Evolutionary conservation across 2,329 filamentous ascomycete species (phyloP).

Genomic region (Pestalotiopsis sp.): DNA sequence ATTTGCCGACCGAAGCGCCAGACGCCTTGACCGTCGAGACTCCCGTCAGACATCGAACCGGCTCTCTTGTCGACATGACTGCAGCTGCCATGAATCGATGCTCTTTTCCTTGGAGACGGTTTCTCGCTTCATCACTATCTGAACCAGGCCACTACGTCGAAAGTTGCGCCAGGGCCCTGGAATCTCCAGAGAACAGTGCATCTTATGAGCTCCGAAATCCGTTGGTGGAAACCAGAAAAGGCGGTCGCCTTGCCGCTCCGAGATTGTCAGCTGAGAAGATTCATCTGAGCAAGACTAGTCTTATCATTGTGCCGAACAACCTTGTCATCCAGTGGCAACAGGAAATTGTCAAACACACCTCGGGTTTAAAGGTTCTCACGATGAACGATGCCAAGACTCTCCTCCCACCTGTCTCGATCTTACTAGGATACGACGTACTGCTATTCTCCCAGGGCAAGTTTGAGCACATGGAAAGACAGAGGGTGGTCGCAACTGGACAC

Average conservation of each 20-base stretch:
- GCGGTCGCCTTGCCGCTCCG: constrained; percentile 36
- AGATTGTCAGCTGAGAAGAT: constrained; percentile 49
- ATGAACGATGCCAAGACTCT: constrained; percentile 53
- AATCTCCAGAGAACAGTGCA: constrained; percentile 51
- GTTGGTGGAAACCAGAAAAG: constrained; percentile 41
- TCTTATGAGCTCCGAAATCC: constrained; percentile 53
- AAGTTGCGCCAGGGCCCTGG: constrained; percentile 58
- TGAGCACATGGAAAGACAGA: constrained; percentile 59
- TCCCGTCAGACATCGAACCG: constrained; percentile 41
- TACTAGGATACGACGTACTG: constrained; percentile 74
- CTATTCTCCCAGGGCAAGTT: constrained; percentile 77
- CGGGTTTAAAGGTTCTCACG: constrained; percentile 65
- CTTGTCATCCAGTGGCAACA: constrained; percentile 81
- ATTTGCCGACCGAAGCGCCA: constrained; percentile 68
- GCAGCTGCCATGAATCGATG: constrained; percentile 68
- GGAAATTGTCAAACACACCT: constrained; percentile 80
- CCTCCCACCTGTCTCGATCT: constrained; percentile 59
- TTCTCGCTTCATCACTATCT: constrained; percentile 59
- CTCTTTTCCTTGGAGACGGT: constrained; percentile 70
- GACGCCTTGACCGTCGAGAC: constrained; percentile 52
- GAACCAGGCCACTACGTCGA: constrained; percentile 20
- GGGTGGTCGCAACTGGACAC: constrained; percentile 36
- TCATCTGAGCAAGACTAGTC: constrained; percentile 67
- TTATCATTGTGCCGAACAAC: constrained; percentile 83
- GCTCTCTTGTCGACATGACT: constrained; percentile 76